Percentiles rank a stretch among this genome's conserved stretches.
Evolutionary conservation across 169 alveolate species (phyloP).

Genomic region (Theileria equi): DNA sequence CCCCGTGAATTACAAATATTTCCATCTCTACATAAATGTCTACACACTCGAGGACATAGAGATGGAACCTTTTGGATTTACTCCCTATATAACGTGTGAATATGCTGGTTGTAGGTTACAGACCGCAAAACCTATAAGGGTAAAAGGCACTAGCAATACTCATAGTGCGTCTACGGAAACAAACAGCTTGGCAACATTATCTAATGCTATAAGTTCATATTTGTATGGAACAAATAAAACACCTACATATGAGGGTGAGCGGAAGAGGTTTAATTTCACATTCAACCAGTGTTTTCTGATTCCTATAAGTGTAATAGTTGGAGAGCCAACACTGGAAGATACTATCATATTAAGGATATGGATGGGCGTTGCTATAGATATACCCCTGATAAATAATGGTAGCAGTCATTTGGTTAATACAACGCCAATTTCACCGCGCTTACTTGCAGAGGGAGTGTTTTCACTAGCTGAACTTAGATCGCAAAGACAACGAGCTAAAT

Average conservation of each 20-base stretch:
- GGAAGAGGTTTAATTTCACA: constrained; percentile 77
- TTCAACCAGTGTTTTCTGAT: constrained; percentile 87
- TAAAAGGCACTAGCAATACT: constrained; percentile 43
- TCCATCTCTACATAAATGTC: constrained; percentile 80
- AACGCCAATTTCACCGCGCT: background rate
- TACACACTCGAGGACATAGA: constrained; percentile 82
- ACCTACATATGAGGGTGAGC: constrained; percentile 38
- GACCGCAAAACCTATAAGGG: constrained; percentile 66
- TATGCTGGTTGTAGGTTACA: constrained; percentile 85
- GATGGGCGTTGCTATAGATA: constrained; percentile 67
- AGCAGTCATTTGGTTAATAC: background rate
- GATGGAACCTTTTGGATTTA: constrained; percentile 66
- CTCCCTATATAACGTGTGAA: constrained; percentile 83
- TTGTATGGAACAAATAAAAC: background rate
- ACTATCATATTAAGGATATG: constrained; percentile 82
- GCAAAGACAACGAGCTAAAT: constrained; percentile 71
- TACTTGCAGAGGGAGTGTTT: constrained; percentile 74
- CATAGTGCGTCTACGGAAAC: background rate
- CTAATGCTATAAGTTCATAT: constrained; percentile 4
- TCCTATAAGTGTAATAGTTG: constrained; percentile 78
- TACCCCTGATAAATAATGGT: constrained; percentile 3
- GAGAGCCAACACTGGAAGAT: constrained; percentile 85
- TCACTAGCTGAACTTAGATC: constrained; percentile 75
- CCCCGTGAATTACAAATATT: constrained; percentile 56
- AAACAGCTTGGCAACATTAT: background rate